Conservation (phyloP, 352 stramenopile species). For the Phytophthora pseudosyringae region DNA sequence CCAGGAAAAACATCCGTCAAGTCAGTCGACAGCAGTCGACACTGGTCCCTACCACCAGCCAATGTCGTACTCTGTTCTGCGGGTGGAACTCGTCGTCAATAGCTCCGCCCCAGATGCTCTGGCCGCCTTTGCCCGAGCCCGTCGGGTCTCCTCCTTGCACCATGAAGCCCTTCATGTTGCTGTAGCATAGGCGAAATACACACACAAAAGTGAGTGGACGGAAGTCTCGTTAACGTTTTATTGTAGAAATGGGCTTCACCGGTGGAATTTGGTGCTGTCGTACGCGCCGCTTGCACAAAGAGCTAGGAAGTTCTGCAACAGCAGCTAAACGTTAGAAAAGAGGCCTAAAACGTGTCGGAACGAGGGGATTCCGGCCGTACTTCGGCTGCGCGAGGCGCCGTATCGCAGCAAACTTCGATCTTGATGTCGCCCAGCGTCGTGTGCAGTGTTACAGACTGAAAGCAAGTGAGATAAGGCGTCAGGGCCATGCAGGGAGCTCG, state of each 20-base stretch:
- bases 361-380: slow-evolving; percentile 35
- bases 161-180: slow-evolving; percentile 92
- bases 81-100: slow-evolving; percentile 94
- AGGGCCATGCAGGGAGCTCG: slow-evolving; percentile 2
- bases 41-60: not conserved
- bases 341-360: not conserved
- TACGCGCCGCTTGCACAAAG: slow-evolving; percentile 93
- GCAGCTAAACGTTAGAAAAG: not conserved
- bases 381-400: slow-evolving; percentile 85
- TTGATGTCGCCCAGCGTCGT: slow-evolving; percentile 96
- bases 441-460: slow-evolving; percentile 94
- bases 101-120: slow-evolving; percentile 91
- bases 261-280: slow-evolving; percentile 91
- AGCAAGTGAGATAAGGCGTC: not conserved
- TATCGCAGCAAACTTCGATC: slow-evolving; percentile 97
- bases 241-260: slow-evolving; percentile 46
- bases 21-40: not conserved
- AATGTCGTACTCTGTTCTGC: slow-evolving; percentile 67
- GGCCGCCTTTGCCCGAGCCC: slow-evolving; percentile 90
- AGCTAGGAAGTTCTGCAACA: slow-evolving; percentile 95
- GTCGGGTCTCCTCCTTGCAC: slow-evolving; percentile 91
- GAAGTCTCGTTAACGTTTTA: not conserved
- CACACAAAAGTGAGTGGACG: not conserved
- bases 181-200: slow-evolving; percentile 13
- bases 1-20: slow-evolving; percentile 13